Percentiles rank a stretch among this genome's conserved stretches.
Conservation (phyloP, 805 yeast species). For the Ogataea henricii region DNA sequence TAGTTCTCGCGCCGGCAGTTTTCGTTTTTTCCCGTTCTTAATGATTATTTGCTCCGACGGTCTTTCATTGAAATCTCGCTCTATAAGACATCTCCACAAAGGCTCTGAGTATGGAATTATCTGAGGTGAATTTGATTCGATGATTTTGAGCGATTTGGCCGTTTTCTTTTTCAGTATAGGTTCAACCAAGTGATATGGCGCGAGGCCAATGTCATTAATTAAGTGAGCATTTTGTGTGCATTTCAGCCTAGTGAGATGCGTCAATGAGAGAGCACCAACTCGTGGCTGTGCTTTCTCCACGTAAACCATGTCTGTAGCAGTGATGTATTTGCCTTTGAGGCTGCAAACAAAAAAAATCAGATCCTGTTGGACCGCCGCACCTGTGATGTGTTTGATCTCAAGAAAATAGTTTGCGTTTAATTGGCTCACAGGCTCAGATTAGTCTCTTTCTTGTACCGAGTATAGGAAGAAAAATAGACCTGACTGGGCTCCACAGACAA, state of each 20-base stretch:
- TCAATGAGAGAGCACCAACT: slow-evolving; percentile 28
- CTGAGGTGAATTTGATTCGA: slow-evolving; percentile 47
- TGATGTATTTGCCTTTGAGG: not conserved
- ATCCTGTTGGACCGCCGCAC: no score
- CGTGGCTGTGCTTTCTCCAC: slow-evolving; percentile 24
- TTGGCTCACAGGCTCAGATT: no score
- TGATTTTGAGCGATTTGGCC: slow-evolving; percentile 42
- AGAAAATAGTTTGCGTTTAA: no score
- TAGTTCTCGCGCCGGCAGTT: slow-evolving; percentile 40
- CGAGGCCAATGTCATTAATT: slow-evolving; percentile 35
- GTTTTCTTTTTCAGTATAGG: slow-evolving; percentile 49
- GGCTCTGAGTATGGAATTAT: slow-evolving; percentile 44
- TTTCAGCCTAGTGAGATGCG: slow-evolving; percentile 30
- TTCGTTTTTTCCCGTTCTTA: slow-evolving; percentile 20
- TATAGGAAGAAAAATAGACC: no score
- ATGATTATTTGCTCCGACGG: slow-evolving; percentile 31
- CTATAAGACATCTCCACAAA: slow-evolving; percentile 47
- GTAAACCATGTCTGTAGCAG: slow-evolving; percentile 13
- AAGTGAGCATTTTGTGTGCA: slow-evolving; percentile 35
- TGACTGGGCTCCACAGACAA: no score
- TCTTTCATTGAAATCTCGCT: slow-evolving; percentile 50
- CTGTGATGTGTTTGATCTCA: no score
- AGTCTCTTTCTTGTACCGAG: no score
- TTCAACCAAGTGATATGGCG: slow-evolving; percentile 47
- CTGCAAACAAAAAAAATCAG: not conserved